Conservation (phyloP, 1,284 basidiomycete species). For the Lentinus polychrous region DNA sequence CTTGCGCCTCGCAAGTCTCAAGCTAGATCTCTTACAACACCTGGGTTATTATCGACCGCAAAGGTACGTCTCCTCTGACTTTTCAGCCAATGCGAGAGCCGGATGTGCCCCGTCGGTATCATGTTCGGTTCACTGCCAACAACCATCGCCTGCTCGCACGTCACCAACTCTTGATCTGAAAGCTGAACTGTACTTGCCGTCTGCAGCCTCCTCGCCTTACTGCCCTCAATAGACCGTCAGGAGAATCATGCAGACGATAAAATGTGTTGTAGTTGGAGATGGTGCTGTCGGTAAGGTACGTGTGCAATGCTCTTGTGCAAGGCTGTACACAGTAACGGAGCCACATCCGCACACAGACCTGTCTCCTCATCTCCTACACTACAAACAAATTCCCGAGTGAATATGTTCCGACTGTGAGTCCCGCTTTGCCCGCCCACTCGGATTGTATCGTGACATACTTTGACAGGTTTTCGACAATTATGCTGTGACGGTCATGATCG, state of each 20-base stretch:
- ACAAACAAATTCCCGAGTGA: slow-evolving; percentile 99
- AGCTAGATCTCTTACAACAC: slow-evolving; percentile 1
- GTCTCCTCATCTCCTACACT: slow-evolving; percentile 98
- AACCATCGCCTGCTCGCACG: no score
- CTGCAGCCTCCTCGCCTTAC: background rate
- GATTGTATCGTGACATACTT: slow-evolving; percentile 16
- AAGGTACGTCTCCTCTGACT: background rate
- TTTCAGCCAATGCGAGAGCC: background rate
- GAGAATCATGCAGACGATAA: slow-evolving; percentile 86
- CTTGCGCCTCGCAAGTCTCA: background rate
- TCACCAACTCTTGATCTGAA: no score
- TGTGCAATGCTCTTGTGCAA: slow-evolving; percentile 10
- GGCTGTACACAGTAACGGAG: slow-evolving; percentile 12
- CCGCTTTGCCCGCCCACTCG: slow-evolving; percentile 5
- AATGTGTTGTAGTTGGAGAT: slow-evolving; percentile 98
- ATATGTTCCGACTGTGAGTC: slow-evolving; percentile 94
- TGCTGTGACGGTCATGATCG: slow-evolving; percentile 99
- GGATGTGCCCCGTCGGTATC: no score
- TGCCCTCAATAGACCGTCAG: slow-evolving; percentile 20
- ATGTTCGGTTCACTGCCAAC: no score
- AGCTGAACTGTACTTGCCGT: background rate
- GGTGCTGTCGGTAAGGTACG: slow-evolving; percentile 99
- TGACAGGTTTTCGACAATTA: slow-evolving; percentile 92
- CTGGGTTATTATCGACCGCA: background rate
- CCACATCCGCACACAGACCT: slow-evolving; percentile 58